Evolutionary conservation across 2,329 filamentous ascomycete species (phyloP), one percentile per base, ranked within the genome.

Genomic region (Nannizziopsis barbatae): DNA sequence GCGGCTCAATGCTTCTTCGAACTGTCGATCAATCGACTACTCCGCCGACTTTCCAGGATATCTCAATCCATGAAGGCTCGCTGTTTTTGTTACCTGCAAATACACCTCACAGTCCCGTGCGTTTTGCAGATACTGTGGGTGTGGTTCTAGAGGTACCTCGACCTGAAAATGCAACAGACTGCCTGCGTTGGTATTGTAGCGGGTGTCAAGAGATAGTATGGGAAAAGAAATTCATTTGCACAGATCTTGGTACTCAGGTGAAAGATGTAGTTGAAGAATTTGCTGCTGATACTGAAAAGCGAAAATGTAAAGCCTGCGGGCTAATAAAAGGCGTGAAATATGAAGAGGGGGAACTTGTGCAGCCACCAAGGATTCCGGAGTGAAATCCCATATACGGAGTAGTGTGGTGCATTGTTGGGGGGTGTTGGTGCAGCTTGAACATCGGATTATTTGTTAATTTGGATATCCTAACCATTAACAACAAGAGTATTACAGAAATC

Each of bases 101-200:
- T 67, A 92, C 84, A n/a, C 90, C 90, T 20, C 90, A 96, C 70
- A 95, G 94, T 66, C 90, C 92, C 0, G 86, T 96, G 31, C 80
- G 90, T 50, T 96, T 95, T 68, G 84, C 84, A 60, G 74, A 94
- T 68, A 95, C 90, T 0, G 87, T 96, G n/a, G 90, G 90, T 30
- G 75, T 96, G 43, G 90, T 96, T 31, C 73, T 96, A 50, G 90
- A 96, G 73, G 86, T 94, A 73, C 78, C 79, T 36, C 75, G 92
- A 9, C 85, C 86, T 0, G 69, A 75, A 35, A 79, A 68, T 3
- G 80, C 79, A 22, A 55, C 89, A 50, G 90, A 96, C 72, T 75
- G 76, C 49, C 76, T 96, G 77, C 74, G 87, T 54, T 96, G 89
- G 90, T 96, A 96, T 70, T 96, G 92, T 68, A 70, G 74, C 57